These are phyloP conservation scores for Xerocomus spinulosus DNA, from an alignment of 768 basidiomycete species.

Conservation along the genomic window DNA sequence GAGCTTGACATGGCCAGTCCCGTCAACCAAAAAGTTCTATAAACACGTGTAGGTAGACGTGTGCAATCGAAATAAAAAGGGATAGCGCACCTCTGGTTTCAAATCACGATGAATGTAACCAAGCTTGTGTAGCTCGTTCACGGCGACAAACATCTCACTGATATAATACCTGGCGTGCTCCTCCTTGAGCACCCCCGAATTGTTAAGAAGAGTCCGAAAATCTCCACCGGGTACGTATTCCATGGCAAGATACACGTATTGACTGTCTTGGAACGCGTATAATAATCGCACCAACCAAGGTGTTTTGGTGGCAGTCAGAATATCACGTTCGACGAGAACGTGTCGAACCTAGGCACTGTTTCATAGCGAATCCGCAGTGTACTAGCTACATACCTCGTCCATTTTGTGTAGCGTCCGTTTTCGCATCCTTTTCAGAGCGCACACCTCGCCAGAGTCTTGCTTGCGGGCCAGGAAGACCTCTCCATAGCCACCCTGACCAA, in stretches of 20 bases:
- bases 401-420: constrained; percentile 95
- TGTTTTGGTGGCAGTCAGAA: constrained; percentile 93
- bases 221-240: constrained; percentile 99
- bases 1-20: constrained; percentile 93
- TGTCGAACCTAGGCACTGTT: constrained; percentile 71
- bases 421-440: constrained; percentile 95
- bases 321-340: constrained; percentile 95
- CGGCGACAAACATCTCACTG: constrained; percentile 94
- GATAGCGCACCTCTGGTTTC: constrained; percentile 82
- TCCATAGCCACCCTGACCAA: constrained; percentile 98
- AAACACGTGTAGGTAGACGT: background rate
- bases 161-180: constrained; percentile 97
- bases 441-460: constrained; percentile 93
- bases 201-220: constrained; percentile 95
- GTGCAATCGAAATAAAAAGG: background rate
- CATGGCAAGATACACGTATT: constrained; percentile 95
- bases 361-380: background rate
- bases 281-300: constrained; percentile 94
- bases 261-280: constrained; percentile 94
- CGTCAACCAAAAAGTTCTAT: constrained; percentile 95
- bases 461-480: constrained; percentile 96
- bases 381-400: constrained; percentile 70
- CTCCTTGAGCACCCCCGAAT: constrained; percentile 95
- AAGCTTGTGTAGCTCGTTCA: constrained; percentile 92
- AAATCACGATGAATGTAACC: constrained; percentile 98